Base-by-base conservation (phyloP, 768 basidiomycete genomes). In the Hemileccinum rubropunctum region DNA sequence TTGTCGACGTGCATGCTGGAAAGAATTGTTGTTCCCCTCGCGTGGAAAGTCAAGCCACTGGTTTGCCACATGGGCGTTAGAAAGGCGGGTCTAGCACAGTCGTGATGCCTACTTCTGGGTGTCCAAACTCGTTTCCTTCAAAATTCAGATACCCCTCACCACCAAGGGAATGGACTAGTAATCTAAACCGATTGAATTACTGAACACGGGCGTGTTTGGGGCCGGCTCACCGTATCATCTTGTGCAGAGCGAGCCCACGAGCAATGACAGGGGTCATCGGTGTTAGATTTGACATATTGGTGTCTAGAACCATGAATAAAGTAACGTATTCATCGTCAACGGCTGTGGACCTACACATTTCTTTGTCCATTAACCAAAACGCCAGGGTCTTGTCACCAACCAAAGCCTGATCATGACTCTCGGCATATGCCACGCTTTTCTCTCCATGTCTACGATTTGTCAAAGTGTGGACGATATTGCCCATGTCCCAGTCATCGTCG, bases 281-380 rank as follows among this genome's bases (percentile, higher is more conserved):
- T 2, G 85, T 75, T 51, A 95, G 34, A 64, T 93, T 88, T 23
- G 91, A 95, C 95, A 98, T 98, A 69, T 95, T 79, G 4, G 92
- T 92, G 68, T 95, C 91, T 93, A 47, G 32, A 10, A 42, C 39
- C 54, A 39, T 52, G 41, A 45, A 26, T 35, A 41, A 47, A 23
- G 20, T 36, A 12, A 35, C 18, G 6, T 15, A 20, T 33, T 27
- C 18, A 41, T 6, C 33, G 1, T 33, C 34, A 30, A 23, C 21
- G 18, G 47, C 8, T 18, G 41, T 1, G 17, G 30, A 75, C 83
- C 59, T 76, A 94, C 95, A 98, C 97, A 99, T 99, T 71, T 98
- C 97, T 71, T 95, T 95, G 71, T 99, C 97, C 97, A 99, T 99
- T 50, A 98, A 71, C 97, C 97, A 99, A 71, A 99, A 99, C 4